Evolutionary conservation across 2,329 filamentous ascomycete genomes (phyloP), one percentile per base, ranked within the genome.

Genomic region (Fusarium sp.): DNA sequence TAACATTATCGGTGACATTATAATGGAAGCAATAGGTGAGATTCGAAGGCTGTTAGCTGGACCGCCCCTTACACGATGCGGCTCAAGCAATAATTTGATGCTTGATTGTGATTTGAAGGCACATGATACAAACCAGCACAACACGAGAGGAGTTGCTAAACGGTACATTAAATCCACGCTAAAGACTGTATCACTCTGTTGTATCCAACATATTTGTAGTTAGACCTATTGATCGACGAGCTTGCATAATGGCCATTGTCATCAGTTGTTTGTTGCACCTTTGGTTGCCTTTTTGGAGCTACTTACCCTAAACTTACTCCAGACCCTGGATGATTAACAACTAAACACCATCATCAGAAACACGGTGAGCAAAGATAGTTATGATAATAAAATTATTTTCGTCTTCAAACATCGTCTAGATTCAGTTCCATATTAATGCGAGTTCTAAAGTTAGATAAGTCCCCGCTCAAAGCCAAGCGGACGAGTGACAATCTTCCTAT

Each of bases 401-500:
- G 20, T 23, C n/a, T 30, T 40, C 45, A 50, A 53, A 17, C n/a
- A 15, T 53, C n/a, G 13, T 27, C 38, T 40, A 33, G 15, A 41
- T 53, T 13, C 18, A 17, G 18, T 35, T 17, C 26, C 18, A 37
- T 42, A 30, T 55, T 35, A 14, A 55, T 27, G 8, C 15, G 13
- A 32, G 26, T 11, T 42, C 37, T 55, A 56, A 35, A n/a, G 37
- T 42, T 40, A 35, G 35, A 14, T 46, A 33, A 46, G 44, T 26
- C 23, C 15, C 60, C 44, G 20, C 41, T 40, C 12, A 35, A 33
- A 35, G 30, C 46, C 38, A 61, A 37, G 17, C 11, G 32, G 50
- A 40, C 67, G 48, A 75, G 70, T 76, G 45, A 74, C 23, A 73
- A 10, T 23, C 44, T 70, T 60, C 60, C 70, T 69, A 74, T 60